These are phyloP conservation scores for Paraphaeosphaeria minitans DNA, from an alignment of 2,329 filamentous ascomycete species.

Conservation along the genomic window DNA sequence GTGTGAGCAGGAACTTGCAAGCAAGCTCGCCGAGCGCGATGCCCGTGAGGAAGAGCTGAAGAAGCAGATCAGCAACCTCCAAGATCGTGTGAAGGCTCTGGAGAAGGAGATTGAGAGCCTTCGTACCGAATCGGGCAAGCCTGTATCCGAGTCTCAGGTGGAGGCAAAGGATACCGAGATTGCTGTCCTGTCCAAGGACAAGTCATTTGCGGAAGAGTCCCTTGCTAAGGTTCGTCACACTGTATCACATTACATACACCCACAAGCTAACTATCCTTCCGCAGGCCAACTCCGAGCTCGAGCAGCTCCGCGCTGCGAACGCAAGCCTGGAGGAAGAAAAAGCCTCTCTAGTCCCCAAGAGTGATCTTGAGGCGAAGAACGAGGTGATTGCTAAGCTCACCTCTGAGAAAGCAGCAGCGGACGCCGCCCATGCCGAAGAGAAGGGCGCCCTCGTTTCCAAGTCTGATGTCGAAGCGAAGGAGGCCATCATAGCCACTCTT, in stretches of 20 bases:
- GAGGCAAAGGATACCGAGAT: conserved; percentile 39
- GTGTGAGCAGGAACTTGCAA: conserved; percentile 40
- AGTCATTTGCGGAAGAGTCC: conserved; percentile 23
- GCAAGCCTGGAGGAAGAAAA: conserved; percentile 20
- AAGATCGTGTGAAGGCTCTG: conserved; percentile 37
- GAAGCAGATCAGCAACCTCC: conserved; percentile 32
- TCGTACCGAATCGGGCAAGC: conserved; percentile 17
- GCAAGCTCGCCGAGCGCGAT: conserved; percentile 35
- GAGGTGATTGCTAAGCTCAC: neutral
- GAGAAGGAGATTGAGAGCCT: conserved; percentile 31
- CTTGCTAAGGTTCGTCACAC: conserved; percentile 17
- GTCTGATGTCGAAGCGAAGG: conserved; percentile 34
- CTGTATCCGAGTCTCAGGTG: conserved; percentile 29
- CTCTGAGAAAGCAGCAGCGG: conserved; percentile 16
- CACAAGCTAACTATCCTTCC: neutral
- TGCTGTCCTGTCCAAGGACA: conserved; percentile 27
- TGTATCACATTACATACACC: neutral
- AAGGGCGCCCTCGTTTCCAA: conserved; percentile 23
- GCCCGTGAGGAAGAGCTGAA: conserved; percentile 33
- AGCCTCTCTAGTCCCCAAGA: neutral
- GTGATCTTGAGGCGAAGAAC: neutral
- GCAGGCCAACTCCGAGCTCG: conserved; percentile 24
- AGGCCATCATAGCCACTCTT: conserved; percentile 8
- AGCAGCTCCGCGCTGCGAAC: conserved; percentile 25
- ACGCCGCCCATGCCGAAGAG: conserved; percentile 19